phyloP scores from a whole-genome alignment of 1,284 basidiomycete genomes.

The Earliella scabrosa region DNA sequence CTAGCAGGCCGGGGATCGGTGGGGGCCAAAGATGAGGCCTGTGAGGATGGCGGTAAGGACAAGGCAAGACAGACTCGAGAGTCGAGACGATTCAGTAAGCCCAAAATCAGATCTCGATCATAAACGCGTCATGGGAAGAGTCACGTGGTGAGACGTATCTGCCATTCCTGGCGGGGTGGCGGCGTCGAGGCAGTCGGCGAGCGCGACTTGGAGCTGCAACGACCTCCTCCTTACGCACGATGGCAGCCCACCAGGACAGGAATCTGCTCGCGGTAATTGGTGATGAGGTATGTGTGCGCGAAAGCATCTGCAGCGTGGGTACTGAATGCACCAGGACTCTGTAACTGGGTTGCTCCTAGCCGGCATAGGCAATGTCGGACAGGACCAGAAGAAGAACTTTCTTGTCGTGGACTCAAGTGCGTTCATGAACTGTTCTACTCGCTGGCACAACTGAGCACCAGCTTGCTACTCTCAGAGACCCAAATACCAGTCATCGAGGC shows the following conservation, averaged over 20 bases:
- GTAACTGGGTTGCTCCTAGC: slow-evolving; percentile 93
- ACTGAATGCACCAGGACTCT: slow-evolving; percentile 70
- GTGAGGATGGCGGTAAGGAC: background rate
- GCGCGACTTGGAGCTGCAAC: slow-evolving; percentile 1
- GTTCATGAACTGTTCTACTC: slow-evolving; percentile 29
- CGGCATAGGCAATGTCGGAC: slow-evolving; percentile 88
- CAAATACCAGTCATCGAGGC: slow-evolving; percentile 87
- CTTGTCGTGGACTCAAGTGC: slow-evolving; percentile 89
- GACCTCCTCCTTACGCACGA: slow-evolving; percentile 13
- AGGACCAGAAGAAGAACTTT: slow-evolving; percentile 94
- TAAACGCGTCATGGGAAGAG: slow-evolving; percentile 14
- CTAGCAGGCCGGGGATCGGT: background rate
- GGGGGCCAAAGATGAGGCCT: background rate
- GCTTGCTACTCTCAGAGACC: slow-evolving; percentile 64
- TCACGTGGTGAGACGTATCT: slow-evolving; percentile 22
- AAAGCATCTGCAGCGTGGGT: background rate
- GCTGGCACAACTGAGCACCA: background rate
- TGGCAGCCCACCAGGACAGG: slow-evolving; percentile 74
- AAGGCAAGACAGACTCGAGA: background rate
- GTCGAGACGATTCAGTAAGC: background rate
- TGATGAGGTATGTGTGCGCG: slow-evolving; percentile 77
- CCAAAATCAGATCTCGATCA: slow-evolving; percentile 12
- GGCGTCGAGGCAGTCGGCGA: slow-evolving; percentile 6
- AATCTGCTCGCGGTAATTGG: slow-evolving; percentile 92
- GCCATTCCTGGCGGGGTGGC: slow-evolving; percentile 9